These are phyloP conservation scores for Boletus hoseneyae DNA, from an alignment of 1,284 basidiomycete genomes.

Conservation along the genomic window DNA sequence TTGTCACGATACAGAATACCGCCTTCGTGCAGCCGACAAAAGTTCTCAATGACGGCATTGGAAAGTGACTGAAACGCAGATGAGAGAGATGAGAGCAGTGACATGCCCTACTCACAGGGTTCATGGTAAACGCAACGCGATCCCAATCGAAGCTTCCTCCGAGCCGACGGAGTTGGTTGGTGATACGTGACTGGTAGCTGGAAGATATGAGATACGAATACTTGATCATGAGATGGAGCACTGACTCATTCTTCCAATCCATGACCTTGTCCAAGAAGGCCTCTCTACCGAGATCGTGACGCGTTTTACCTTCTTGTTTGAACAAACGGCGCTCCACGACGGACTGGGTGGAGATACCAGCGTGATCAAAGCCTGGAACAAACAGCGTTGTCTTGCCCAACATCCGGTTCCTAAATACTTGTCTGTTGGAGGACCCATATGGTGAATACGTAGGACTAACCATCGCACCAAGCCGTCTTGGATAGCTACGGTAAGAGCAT, in stretches of 20 bases:
- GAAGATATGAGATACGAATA: constrained; percentile 10
- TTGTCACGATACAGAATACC: constrained; percentile 96
- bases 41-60: constrained; percentile 89
- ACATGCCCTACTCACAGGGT: constrained; percentile 54
- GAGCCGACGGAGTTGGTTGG: constrained; percentile 84
- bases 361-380: constrained; percentile 96
- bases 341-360: constrained; percentile 97
- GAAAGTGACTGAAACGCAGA: constrained; percentile 57
- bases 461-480: constrained; percentile 90
- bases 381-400: constrained; percentile 89
- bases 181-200: constrained; percentile 90
- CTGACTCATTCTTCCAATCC: constrained; percentile 96
- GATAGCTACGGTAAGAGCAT: constrained; percentile 90
- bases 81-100: not conserved
- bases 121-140: constrained; percentile 95
- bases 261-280: constrained; percentile 90
- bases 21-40: constrained; percentile 90
- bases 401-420: constrained; percentile 82
- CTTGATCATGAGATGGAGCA: constrained; percentile 6
- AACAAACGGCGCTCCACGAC: constrained; percentile 94
- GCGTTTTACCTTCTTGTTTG: constrained; percentile 79
- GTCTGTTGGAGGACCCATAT: not conserved
- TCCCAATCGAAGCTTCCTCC: constrained; percentile 96
- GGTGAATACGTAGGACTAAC: constrained; percentile 40
- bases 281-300: constrained; percentile 94